phyloP scores from a whole-genome alignment of 2,329 filamentous ascomycete species.

The Diaporthe australafricana region DNA sequence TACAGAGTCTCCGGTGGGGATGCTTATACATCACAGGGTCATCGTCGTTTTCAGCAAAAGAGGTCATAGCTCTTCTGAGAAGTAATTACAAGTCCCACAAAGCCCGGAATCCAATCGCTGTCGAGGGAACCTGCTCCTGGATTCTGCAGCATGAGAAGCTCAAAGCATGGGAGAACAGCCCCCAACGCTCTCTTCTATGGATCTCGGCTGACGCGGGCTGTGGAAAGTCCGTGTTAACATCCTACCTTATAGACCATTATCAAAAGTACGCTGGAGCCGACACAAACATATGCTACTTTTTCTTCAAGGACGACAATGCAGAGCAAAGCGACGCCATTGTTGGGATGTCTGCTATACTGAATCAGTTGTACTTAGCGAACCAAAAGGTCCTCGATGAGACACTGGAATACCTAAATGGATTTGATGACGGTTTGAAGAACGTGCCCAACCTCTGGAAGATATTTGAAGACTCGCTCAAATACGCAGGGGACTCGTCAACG shows the following conservation, averaged over 20 bases:
- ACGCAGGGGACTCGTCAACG: neutral
- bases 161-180: too few relatives aligned
- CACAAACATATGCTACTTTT: conserved; percentile 37
- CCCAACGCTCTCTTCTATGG: neutral
- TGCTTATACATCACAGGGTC: neutral
- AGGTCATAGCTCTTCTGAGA: neutral
- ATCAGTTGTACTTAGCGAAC: conserved; percentile 32
- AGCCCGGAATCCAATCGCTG: neutral
- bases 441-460: conserved; percentile 8
- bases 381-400: neutral
- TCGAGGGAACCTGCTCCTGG: conserved; percentile 35
- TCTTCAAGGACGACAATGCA: conserved; percentile 37
- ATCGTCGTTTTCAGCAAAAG: neutral
- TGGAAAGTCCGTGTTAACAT: conserved; percentile 36
- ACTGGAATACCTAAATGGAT: neutral
- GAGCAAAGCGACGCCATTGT: conserved; percentile 31
- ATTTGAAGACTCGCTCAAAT: neutral
- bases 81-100: neutral
- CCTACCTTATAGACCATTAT: conserved; percentile 36
- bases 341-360: conserved; percentile 25
- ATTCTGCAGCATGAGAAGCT: conserved; percentile 27
- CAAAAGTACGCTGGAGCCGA: neutral
- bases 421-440: neutral
- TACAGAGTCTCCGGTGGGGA: neutral
- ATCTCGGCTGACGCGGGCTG: conserved; percentile 29